phyloP scores from a whole-genome alignment of 1,139 yeast genomes.

The Taphrina populina region DNA sequence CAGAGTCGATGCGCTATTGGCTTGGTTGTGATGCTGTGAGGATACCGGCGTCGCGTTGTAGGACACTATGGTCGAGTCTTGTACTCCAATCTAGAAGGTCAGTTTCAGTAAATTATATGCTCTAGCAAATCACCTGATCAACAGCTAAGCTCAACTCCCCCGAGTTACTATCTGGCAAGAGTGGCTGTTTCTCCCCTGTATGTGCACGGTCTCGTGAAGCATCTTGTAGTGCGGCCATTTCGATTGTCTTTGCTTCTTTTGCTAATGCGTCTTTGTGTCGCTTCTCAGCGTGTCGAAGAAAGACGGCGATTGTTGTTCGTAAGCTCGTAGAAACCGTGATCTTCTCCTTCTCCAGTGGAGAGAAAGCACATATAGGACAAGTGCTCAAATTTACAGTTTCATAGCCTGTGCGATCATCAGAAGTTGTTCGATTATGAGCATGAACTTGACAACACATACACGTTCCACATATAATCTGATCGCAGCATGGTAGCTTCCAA shows the following conservation, averaged over 20 bases:
- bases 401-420: constrained; percentile 14
- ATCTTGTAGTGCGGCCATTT: no score
- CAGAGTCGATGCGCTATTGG: neutral
- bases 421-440: neutral
- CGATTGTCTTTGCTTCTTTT: constrained; percentile 19
- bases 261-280: constrained; percentile 28
- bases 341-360: constrained; percentile 15
- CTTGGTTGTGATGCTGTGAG: neutral
- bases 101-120: no score
- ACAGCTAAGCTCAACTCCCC: no score
- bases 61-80: no score
- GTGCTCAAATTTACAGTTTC: constrained; percentile 4
- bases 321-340: constrained; percentile 16
- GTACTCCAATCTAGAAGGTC: no score
- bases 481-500: constrained; percentile 30
- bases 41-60: no score
- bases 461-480: constrained; percentile 21
- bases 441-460: constrained; percentile 8
- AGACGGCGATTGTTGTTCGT: constrained; percentile 30
- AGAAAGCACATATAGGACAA: constrained; percentile 27
- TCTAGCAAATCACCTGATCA: no score
- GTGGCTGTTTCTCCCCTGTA: no score
- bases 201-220: no score
- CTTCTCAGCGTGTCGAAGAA: constrained; percentile 33
- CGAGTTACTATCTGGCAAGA: no score